Percentiles rank a stretch among this genome's conserved stretches.
phyloP scores from a whole-genome alignment of 2,329 filamentous ascomycete genomes.

The Phialophora tarda region DNA sequence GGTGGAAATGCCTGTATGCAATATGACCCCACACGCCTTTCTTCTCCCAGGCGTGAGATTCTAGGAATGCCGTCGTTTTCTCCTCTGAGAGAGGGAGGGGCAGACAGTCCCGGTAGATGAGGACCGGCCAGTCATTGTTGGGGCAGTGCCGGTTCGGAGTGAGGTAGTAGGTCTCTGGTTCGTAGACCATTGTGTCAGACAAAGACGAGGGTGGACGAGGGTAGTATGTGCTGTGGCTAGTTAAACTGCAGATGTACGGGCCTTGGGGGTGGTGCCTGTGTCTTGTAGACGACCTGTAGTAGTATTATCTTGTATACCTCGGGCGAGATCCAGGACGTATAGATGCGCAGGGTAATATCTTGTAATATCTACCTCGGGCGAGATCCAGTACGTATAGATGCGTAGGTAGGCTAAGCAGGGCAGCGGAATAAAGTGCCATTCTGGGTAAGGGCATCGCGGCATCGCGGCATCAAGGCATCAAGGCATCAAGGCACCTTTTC shows the following conservation, averaged over 20 bases:
- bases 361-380: too few relatives aligned
- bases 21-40: slow-evolving; percentile 43
- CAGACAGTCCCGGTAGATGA: slow-evolving; percentile 46
- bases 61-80: slow-evolving; percentile 40
- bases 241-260: too few relatives aligned
- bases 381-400: too few relatives aligned
- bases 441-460: not conserved
- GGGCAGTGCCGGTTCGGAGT: slow-evolving; percentile 42
- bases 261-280: too few relatives aligned
- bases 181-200: slow-evolving; percentile 17
- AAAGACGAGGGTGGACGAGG: not conserved
- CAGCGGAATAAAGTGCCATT: not conserved
- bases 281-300: too few relatives aligned
- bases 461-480: too few relatives aligned
- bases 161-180: slow-evolving; percentile 39
- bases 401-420: not conserved
- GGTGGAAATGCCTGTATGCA: slow-evolving; percentile 43
- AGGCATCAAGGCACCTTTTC: too few relatives aligned
- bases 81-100: slow-evolving; percentile 41
- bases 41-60: slow-evolving; percentile 45
- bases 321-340: too few relatives aligned
- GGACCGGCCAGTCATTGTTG: slow-evolving; percentile 46
- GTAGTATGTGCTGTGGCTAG: too few relatives aligned
- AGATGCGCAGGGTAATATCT: too few relatives aligned
- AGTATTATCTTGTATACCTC: too few relatives aligned